A percentile compares a stretch with the other conserved stretches of the same genome.
phyloP scores from a whole-genome alignment of 495 filamentous ascomycete species.

The Penicillium salamii region DNA sequence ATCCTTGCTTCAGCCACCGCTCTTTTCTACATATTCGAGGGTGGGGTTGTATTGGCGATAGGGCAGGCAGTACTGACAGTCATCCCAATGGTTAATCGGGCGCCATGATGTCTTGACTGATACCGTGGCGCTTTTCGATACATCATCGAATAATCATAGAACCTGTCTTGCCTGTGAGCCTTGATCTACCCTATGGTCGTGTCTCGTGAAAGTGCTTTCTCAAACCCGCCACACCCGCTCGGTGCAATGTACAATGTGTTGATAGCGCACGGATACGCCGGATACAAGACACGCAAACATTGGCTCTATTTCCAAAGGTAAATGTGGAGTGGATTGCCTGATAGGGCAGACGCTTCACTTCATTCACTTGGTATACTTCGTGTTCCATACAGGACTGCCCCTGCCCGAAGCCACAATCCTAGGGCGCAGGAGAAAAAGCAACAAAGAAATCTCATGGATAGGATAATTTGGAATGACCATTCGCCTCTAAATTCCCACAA shows the following conservation, averaged over 20 bases:
- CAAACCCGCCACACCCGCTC: constrained; percentile 29
- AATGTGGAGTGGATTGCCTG: background rate
- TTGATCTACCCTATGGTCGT: background rate
- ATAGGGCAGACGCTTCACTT: background rate
- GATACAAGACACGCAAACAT: background rate
- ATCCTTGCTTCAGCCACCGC: constrained; percentile 15
- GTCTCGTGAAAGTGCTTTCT: background rate
- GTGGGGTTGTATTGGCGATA: background rate
- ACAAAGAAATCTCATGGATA: no score
- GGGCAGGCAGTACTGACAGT: background rate
- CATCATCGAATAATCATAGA: background rate
- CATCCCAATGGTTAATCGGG: background rate
- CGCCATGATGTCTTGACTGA: constrained; percentile 2
- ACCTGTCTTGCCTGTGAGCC: background rate
- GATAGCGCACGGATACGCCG: constrained; percentile 7
- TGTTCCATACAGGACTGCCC: no score
- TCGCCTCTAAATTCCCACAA: no score
- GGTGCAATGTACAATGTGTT: constrained; percentile 12
- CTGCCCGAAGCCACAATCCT: no score
- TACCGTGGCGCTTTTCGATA: constrained; percentile 8
- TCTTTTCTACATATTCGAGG: background rate
- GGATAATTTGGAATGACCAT: no score
- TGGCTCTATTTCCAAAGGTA: background rate
- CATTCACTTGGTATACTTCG: background rate
- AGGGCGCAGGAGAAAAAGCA: no score